These are phyloP conservation scores for Tolypocladium nubicola DNA, from an alignment of 2,329 filamentous ascomycete species.

Conservation along the genomic window DNA sequence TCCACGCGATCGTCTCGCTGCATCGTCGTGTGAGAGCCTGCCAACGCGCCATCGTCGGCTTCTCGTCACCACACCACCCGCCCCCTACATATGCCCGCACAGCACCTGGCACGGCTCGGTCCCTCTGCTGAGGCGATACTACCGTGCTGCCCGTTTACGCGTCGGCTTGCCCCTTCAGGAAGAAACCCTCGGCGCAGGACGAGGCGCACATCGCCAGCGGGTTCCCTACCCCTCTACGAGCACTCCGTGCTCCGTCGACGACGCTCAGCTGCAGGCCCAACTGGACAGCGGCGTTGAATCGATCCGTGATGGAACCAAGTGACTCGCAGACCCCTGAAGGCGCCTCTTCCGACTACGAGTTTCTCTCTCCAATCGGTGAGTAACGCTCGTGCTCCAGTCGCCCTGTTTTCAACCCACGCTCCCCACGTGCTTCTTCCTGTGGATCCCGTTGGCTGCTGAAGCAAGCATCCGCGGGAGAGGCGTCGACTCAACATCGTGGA, in stretches of 20 bases:
- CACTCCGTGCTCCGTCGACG: background rate
- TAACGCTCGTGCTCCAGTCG: slow-evolving; percentile 17
- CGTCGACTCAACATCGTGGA: background rate
- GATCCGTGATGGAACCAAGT: slow-evolving; percentile 25
- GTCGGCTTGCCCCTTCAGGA: slow-evolving; percentile 14
- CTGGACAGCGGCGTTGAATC: background rate
- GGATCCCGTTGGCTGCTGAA: slow-evolving; percentile 21
- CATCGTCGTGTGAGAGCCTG: background rate
- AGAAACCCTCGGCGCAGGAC: background rate
- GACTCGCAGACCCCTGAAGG: slow-evolving; percentile 35
- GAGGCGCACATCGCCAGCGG: background rate
- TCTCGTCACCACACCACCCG: background rate
- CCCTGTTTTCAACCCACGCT: slow-evolving; percentile 27
- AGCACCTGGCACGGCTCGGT: background rate
- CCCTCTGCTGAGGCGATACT: background rate
- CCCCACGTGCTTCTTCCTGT: slow-evolving; percentile 33
- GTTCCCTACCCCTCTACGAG: background rate
- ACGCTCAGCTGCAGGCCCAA: slow-evolving; percentile 4
- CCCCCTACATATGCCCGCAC: background rate
- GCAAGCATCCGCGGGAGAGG: background rate
- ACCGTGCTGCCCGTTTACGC: slow-evolving; percentile 6
- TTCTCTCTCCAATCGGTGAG: slow-evolving; percentile 48
- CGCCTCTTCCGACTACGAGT: slow-evolving; percentile 29
- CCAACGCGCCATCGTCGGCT: background rate
- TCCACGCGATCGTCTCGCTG: background rate